Base-by-base conservation (phyloP, 2,329 filamentous ascomycete genomes). In the Trichoderma afroharzianum region DNA sequence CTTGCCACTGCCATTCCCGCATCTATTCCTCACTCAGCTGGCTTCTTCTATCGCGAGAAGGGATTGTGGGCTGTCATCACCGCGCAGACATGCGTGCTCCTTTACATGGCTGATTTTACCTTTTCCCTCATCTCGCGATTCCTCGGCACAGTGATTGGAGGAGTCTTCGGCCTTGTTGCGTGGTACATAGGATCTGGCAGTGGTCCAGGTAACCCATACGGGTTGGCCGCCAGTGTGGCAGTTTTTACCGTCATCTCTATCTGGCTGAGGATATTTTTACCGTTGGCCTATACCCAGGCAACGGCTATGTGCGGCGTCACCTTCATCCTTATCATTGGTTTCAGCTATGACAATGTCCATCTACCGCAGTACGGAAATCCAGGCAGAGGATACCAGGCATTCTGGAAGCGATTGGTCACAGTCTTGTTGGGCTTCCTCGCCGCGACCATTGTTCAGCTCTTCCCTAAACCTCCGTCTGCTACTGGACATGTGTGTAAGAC, bases 41-140 rank as follows among this genome's bases (percentile, higher is more conserved):
- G 83, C 1, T 87, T 88, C 74, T 87, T 82, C 73, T 87, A 86
- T 63, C 81, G 85, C 3, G 82, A 87, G 70, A 86, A 85, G 74
- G 85, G 86, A 0, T 78, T 88, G 0, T 88, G 86, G 86, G 84
- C 79, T 0, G 76, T 87, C 9, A 86, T 88, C 55, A 87, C 85
- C 76, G 85, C 81, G 0, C 86, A 87, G 73, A 85, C 83, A 0
- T 81, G 80, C 1, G 73, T 87, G 3, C 78, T 87, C 1, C 78
- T 84, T 11, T 87, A 87, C 74, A 82, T 86, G 79, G 82, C 84
- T 0, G 86, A 88, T 67, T 87, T 87, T 53, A 82, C 81, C 0
- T 84, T 84, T 63, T 84, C 83, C 0, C 73, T 87, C 6, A 57
- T 85, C 0, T 77, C 80, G 1, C 80, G 86, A 26, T 75, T 77